Percentiles rank a stretch among this genome's conserved stretches.
Conservation (phyloP, 345 rosid species). For the Brassica juncea region DNA sequence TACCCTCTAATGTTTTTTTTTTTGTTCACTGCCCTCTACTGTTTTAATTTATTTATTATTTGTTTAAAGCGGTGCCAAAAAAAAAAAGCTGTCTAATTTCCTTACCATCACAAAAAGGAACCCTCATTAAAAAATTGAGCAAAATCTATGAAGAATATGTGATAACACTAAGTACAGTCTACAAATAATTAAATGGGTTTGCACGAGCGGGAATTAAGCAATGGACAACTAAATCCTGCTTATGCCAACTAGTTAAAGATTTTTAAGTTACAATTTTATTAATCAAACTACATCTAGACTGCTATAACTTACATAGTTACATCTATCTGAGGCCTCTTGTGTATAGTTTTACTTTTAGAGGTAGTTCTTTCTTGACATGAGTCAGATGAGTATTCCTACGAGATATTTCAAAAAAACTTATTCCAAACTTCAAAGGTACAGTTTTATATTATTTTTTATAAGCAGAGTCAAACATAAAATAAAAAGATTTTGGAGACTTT, state of each 20-base stretch:
- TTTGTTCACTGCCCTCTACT: not conserved
- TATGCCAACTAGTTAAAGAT: conserved; percentile 5
- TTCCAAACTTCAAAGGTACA: not conserved
- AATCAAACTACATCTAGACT: conserved; percentile 8
- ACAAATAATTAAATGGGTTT: conserved; percentile 15
- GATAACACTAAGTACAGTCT: conserved; percentile 15
- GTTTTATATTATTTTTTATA: not conserved
- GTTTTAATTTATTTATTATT: not conserved
- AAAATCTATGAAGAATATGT: conserved; percentile 2
- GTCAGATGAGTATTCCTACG: not conserved
- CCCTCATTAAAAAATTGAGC: not conserved
- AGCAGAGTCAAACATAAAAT: not conserved
- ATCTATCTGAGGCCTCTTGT: not conserved
- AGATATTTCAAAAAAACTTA: not conserved
- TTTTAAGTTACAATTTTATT: not conserved
- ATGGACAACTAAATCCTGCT: conserved; percentile 12
- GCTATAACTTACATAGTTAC: not conserved
- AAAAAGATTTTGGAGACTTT: not conserved
- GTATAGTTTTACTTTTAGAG: not conserved
- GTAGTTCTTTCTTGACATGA: not conserved
- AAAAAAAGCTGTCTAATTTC: not conserved
- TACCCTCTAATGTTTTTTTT: not conserved
- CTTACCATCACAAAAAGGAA: not conserved
- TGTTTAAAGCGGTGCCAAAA: not conserved
- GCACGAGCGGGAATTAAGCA: conserved; percentile 38